These are phyloP conservation scores for Tolypocladium pustulatum DNA, from an alignment of 2,329 filamentous ascomycete genomes.

Conservation along the genomic window DNA sequence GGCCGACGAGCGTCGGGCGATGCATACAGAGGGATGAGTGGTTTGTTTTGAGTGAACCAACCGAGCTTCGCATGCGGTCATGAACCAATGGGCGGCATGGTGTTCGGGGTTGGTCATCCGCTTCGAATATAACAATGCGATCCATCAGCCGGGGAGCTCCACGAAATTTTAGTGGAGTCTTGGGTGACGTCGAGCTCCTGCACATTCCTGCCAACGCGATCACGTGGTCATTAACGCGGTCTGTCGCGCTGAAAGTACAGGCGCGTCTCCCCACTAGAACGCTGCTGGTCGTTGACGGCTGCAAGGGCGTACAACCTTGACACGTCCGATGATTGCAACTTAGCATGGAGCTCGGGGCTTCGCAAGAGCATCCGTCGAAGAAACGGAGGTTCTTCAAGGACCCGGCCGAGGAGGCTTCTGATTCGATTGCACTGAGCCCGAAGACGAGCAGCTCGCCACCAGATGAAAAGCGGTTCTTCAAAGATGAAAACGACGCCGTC, in stretches of 20 bases:
- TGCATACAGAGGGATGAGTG: constrained; percentile 22
- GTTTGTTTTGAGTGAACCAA: neutral
- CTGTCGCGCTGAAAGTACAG: constrained; percentile 16
- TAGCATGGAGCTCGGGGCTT: constrained; percentile 27
- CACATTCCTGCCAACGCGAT: constrained; percentile 13
- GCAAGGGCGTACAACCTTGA: neutral
- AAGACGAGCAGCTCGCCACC: constrained; percentile 12
- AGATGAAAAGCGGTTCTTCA: constrained; percentile 14
- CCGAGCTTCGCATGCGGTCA: neutral
- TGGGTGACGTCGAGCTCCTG: constrained; percentile 12
- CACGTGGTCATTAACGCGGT: constrained; percentile 30
- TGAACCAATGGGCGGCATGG: constrained; percentile 9
- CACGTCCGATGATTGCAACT: constrained; percentile 1
- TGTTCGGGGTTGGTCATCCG: constrained; percentile 4
- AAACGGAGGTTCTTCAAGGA: constrained; percentile 28
- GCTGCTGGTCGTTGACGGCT: neutral
- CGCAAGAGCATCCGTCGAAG: constrained; percentile 34
- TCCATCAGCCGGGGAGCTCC: neutral
- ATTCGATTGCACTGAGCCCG: constrained; percentile 12
- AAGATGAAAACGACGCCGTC: constrained; percentile 9
- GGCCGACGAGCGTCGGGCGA: constrained; percentile 22
- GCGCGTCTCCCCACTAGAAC: constrained; percentile 25
- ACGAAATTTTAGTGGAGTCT: constrained; percentile 2
- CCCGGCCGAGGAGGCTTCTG: constrained; percentile 18
- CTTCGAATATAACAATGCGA: constrained; percentile 1